phyloP scores from a whole-genome alignment of 192 early-diverging fungal genomes.

The Physocladia obscura region DNA sequence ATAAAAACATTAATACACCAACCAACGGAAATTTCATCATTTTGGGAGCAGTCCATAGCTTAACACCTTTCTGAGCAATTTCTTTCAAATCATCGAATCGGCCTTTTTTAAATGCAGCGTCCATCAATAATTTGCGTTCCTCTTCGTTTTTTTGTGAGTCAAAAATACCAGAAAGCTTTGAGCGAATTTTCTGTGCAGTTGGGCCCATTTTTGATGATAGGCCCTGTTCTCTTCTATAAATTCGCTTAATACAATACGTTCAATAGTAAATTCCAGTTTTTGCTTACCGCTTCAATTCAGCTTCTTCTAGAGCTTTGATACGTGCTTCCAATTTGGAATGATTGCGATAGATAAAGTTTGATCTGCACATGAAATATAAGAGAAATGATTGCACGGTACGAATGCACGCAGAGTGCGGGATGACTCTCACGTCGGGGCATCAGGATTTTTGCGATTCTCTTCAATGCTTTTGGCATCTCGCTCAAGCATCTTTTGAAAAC shows the following conservation, averaged over 20 bases:
- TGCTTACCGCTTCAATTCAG: slow-evolving; percentile 18
- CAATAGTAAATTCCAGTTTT: not conserved
- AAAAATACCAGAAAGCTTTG: not conserved
- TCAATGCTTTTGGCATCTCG: slow-evolving; percentile 21
- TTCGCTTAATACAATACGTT: not conserved
- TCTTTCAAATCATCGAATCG: slow-evolving; percentile 33
- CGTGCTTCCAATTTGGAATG: slow-evolving; percentile 32
- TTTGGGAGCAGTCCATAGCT: slow-evolving; percentile 48
- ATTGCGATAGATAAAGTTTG: slow-evolving; percentile 30
- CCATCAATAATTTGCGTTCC: slow-evolving; percentile 4
- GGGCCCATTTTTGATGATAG: not conserved
- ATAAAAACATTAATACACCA: too few relatives aligned
- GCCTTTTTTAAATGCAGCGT: slow-evolving; percentile 12
- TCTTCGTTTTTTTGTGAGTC: slow-evolving; percentile 18
- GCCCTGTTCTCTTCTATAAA: slow-evolving; percentile 11
- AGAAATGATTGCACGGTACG: too few relatives aligned
- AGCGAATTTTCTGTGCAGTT: not conserved
- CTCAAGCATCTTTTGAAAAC: slow-evolving; percentile 22
- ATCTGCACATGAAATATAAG: too few relatives aligned
- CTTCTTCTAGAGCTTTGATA: slow-evolving; percentile 33
- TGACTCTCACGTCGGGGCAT: not conserved
- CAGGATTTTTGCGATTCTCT: slow-evolving; percentile 7
- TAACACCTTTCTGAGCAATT: slow-evolving; percentile 42
- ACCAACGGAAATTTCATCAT: slow-evolving; percentile 25
- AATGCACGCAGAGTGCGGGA: too few relatives aligned